Percentiles rank a stretch among this genome's conserved stretches.
These are phyloP conservation scores for Colletotrichum horii DNA, from an alignment of 2,329 filamentous ascomycete genomes.

Conservation along the genomic window DNA sequence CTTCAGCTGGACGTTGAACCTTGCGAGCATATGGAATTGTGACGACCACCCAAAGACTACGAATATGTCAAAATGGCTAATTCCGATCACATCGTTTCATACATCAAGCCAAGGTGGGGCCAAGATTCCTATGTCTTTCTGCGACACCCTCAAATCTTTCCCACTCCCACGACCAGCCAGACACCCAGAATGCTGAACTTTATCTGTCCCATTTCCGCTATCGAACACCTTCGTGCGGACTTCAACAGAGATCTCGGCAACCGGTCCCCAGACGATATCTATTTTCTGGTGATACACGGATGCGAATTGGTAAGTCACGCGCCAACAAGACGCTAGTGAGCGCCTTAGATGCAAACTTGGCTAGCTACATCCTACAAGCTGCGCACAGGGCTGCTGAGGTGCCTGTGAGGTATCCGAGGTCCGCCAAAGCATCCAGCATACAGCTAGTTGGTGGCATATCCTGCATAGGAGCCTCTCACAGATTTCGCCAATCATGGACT, in stretches of 20 bases:
- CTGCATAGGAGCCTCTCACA: not conserved
- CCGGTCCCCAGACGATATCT: not conserved
- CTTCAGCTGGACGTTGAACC: not conserved
- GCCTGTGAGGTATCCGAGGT: not conserved
- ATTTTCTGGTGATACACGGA: not conserved
- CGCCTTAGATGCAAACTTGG: conserved; percentile 7
- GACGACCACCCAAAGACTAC: not conserved
- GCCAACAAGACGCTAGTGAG: not conserved
- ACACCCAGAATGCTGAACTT: not conserved
- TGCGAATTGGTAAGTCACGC: not conserved
- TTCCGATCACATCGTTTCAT: not conserved
- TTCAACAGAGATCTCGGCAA: not conserved
- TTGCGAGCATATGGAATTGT: not conserved
- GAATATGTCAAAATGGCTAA: not conserved
- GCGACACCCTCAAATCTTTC: not conserved
- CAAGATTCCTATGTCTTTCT: not conserved
- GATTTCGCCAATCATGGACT: not conserved
- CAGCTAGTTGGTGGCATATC: not conserved
- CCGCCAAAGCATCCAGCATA: not conserved
- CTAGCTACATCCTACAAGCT: not conserved
- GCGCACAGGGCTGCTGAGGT: not conserved
- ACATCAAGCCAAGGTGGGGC: not conserved
- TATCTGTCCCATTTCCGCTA: not conserved
- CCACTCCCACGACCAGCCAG: not conserved
- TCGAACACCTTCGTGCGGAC: not conserved